Evolutionary conservation across 331 rosid genomes (phyloP).

Genomic region (Quercus phellos): DNA sequence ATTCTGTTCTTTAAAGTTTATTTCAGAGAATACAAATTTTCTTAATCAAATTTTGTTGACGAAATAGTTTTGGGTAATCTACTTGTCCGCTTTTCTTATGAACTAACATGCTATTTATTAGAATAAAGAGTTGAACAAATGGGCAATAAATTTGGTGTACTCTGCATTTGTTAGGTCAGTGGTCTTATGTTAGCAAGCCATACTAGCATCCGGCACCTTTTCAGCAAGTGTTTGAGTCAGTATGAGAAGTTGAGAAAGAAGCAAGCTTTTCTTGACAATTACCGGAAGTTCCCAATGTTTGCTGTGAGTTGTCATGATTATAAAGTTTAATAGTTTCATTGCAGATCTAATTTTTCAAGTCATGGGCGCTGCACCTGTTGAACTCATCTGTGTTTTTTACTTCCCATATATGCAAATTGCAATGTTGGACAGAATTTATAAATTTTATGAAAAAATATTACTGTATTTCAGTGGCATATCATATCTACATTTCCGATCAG

Average conservation of each 20-base stretch:
- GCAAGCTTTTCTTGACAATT: slow-evolving; percentile 96
- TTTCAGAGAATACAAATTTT: neutral
- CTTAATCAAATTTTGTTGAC: neutral
- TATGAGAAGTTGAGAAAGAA: slow-evolving; percentile 91
- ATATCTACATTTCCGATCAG: neutral
- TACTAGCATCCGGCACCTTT: slow-evolving; percentile 95
- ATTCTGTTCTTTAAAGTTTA: neutral
- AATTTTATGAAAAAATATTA: neutral
- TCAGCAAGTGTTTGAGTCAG: slow-evolving; percentile 95
- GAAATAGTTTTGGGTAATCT: slow-evolving; percentile 7
- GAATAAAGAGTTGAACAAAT: neutral
- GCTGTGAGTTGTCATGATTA: slow-evolving; percentile 60
- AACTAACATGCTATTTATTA: neutral
- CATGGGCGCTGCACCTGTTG: neutral
- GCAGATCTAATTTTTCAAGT: slow-evolving; percentile 2
- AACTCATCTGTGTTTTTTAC: neutral
- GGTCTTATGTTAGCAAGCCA: slow-evolving; percentile 99
- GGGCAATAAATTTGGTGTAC: slow-evolving; percentile 10
- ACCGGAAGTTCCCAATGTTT: slow-evolving; percentile 97
- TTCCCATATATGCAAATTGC: neutral
- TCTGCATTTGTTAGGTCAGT: slow-evolving; percentile 63
- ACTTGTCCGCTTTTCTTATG: neutral
- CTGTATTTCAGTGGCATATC: neutral
- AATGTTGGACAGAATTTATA: neutral
- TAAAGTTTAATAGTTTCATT: neutral